Conservation (phyloP, 441 rosid genomes). For the Populus hybrid region DNA sequence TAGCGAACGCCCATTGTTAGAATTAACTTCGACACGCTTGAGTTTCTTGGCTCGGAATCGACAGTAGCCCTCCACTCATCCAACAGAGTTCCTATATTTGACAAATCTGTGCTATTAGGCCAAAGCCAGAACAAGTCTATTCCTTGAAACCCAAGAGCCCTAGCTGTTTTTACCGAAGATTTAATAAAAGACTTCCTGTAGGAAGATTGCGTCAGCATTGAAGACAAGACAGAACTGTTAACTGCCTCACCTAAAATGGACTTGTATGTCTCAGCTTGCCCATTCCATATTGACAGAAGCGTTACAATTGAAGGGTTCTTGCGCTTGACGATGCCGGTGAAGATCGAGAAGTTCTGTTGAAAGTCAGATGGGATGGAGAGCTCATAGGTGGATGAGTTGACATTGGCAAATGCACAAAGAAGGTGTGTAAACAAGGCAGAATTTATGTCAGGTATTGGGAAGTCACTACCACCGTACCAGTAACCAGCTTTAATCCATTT, state of each 20-base stretch:
- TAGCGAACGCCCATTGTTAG: conserved; percentile 25
- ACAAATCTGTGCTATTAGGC: conserved; percentile 33
- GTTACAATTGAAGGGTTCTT: conserved; percentile 38
- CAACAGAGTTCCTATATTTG: conserved; percentile 22
- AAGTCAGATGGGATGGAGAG: conserved; percentile 14
- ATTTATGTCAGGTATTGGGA: conserved; percentile 20
- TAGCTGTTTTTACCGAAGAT: conserved; percentile 21
- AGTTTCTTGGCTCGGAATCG: conserved; percentile 23
- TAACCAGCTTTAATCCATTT: conserved; percentile 39
- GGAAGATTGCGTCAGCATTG: conserved; percentile 26
- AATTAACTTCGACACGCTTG: conserved; percentile 3
- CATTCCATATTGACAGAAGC: conserved; percentile 34
- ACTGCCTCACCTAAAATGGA: conserved; percentile 16
- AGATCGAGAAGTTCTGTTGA: conserved; percentile 20
- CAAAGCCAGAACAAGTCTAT: conserved; percentile 33
- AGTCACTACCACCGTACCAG: conserved; percentile 24
- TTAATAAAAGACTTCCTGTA: conserved; percentile 14
- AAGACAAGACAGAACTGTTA: conserved; percentile 13
- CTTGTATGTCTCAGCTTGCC: conserved; percentile 15
- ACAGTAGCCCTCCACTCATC: conserved; percentile 47
- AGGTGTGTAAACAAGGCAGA: too few species aligned
- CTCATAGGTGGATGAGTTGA: conserved; percentile 29
- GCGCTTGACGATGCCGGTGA: conserved; percentile 26
- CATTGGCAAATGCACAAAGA: too few species aligned
- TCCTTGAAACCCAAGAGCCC: conserved; percentile 40